Evolutionary conservation across 805 yeast species (phyloP).

Genomic region (Zygoascus flipseniorum): DNA sequence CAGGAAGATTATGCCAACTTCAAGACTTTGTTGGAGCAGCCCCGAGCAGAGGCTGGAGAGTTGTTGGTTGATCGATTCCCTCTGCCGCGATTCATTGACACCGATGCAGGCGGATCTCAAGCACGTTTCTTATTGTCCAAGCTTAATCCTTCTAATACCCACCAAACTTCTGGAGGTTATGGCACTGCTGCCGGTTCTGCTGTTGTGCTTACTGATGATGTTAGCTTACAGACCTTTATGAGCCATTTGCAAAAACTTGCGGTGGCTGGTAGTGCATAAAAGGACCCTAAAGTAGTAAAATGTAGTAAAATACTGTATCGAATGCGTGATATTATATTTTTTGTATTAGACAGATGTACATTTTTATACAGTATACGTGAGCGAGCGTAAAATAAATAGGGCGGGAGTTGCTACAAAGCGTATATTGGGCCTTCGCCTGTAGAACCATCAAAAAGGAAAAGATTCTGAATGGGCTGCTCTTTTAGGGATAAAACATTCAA

Average conservation of each 20-base stretch:
- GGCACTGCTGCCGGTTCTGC: slow-evolving; percentile 53
- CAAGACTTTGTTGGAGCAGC: slow-evolving; percentile 76
- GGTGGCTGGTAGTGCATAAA: slow-evolving; percentile 39
- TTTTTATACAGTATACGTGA: neutral
- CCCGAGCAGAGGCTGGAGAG: slow-evolving; percentile 87
- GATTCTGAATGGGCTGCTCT: slow-evolving; percentile 76
- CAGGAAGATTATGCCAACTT: slow-evolving; percentile 84
- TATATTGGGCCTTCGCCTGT: slow-evolving; percentile 72
- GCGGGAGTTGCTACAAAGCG: slow-evolving; percentile 28
- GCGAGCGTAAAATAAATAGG: neutral
- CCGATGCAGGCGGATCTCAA: slow-evolving; percentile 98
- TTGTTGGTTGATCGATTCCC: slow-evolving; percentile 92
- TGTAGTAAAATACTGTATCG: neutral
- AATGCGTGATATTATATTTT: neutral
- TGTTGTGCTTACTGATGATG: slow-evolving; percentile 93
- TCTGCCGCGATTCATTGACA: slow-evolving; percentile 91
- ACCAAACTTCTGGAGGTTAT: slow-evolving; percentile 44
- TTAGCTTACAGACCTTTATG: slow-evolving; percentile 90
- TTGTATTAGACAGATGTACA: neutral
- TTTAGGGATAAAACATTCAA: slow-evolving; percentile 70
- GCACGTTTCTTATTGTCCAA: slow-evolving; percentile 93
- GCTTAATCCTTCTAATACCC: slow-evolving; percentile 87
- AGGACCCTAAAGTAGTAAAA: neutral
- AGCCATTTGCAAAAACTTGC: slow-evolving; percentile 87
- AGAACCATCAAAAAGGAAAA: slow-evolving; percentile 66